Evolutionary conservation across 1,284 basidiomycete species (phyloP), one percentile per base, ranked within the genome.

Genomic region (Athelia sp.): DNA sequence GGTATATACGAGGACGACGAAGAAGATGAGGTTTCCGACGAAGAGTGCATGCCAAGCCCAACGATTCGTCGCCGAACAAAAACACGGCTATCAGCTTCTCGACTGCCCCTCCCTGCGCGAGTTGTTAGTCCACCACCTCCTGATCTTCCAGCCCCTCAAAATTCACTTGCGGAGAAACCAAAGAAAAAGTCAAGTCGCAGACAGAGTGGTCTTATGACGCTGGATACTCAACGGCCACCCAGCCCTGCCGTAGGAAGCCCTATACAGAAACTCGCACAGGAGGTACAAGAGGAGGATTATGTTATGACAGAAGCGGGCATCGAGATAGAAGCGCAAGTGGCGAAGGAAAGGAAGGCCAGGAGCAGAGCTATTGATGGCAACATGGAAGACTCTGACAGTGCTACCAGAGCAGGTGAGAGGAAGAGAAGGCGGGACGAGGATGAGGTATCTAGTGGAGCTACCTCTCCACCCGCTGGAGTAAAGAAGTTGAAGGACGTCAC

Each of bases 1-100:
- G 79, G 78, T 14, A 87, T 88, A 50, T 58, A 70, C 31, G 85
- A 88, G 59, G 86, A 87, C 45, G 83, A 87, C 0, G 85, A 87
- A 57, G 36, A 40, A 9, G 15, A 21, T n/a, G 36, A 40, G 15
- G 36, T 21, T 6, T 74, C 74, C 18, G 65, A 64, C 18, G 79
- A 79, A 36, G 68, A 67, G 14, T 70, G 70, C 15, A 58, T 60
- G 47, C 58, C 68, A n/a, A 68, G 68, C 44, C 70, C 75, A 45
- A 61, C 44, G 35, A 51, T 53, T 53, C 69, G 49, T 58, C 68
- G 48, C 65, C 77, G 74, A 52, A 52, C 63, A 13, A 75, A 71
- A 60, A 48, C 68, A 73, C 72, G 50, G 53, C 47, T 61, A 1
- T 67, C 74, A 14, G 69, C 71, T 2, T 73, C 74, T 19, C 70